phyloP scores from a whole-genome alignment of 805 yeast genomes.

The Candida vartiovaarae region DNA sequence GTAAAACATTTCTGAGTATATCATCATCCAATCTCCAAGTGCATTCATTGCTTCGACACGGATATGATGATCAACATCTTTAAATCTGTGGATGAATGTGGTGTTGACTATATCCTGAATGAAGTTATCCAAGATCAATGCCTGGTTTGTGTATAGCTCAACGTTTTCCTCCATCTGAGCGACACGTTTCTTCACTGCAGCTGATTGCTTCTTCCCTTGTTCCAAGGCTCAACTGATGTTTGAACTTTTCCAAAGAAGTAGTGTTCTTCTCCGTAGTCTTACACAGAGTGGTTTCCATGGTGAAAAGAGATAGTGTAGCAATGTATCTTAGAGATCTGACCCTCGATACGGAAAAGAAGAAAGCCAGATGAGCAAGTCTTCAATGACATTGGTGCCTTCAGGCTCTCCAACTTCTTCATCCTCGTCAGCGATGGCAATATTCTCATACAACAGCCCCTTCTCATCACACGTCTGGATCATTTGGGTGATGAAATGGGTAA shows the following conservation, averaged over 20 bases:
- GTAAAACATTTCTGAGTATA: constrained; percentile 63
- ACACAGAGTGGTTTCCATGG: constrained; percentile 56
- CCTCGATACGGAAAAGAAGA: constrained; percentile 58
- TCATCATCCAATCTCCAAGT: constrained; percentile 66
- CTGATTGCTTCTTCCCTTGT: constrained; percentile 27
- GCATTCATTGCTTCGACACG: constrained; percentile 61
- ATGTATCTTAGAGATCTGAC: constrained; percentile 66
- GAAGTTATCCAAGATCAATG: constrained; percentile 45
- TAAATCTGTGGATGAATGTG: constrained; percentile 67
- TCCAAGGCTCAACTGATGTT: constrained; percentile 31
- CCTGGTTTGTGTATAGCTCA: constrained; percentile 38
- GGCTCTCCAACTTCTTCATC: constrained; percentile 28
- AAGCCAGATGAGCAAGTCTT: constrained; percentile 65
- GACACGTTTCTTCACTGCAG: constrained; percentile 35
- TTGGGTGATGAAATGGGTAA: constrained; percentile 46
- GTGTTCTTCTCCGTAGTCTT: constrained; percentile 33
- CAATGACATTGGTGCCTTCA: constrained; percentile 37
- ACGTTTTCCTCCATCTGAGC: constrained; percentile 39
- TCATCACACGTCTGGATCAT: constrained; percentile 51
- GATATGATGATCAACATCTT: constrained; percentile 69
- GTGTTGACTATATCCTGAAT: constrained; percentile 60
- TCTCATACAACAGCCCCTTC: constrained; percentile 47
- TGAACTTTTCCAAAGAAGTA: constrained; percentile 30
- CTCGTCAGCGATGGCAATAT: constrained; percentile 22
- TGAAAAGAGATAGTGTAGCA: constrained; percentile 52